A percentile compares a stretch with the other conserved stretches of the same genome.
phyloP scores from a whole-genome alignment of 2,329 filamentous ascomycete species.

The Pezicula carpinea region DNA sequence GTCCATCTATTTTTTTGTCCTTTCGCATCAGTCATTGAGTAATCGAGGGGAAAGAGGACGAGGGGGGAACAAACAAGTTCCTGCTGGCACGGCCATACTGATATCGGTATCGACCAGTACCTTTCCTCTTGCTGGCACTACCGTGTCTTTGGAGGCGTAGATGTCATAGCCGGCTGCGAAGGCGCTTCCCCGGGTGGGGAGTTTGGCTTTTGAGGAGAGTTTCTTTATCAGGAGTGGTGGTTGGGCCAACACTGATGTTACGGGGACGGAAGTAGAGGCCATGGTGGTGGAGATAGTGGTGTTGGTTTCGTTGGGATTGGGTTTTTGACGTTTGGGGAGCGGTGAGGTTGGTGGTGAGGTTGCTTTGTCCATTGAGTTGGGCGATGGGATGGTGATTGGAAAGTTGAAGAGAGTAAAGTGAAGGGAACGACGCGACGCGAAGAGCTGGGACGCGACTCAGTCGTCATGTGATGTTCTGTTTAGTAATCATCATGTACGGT shows the following conservation, averaged over 20 bases:
- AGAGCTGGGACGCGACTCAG: too few relatives aligned
- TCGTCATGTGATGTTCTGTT: too few relatives aligned
- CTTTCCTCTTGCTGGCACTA: constrained; percentile 78
- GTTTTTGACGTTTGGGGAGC: constrained; percentile 26
- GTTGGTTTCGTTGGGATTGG: constrained; percentile 12
- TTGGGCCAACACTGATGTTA: constrained; percentile 12
- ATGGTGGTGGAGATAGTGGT: constrained; percentile 6
- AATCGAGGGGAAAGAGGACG: constrained; percentile 3
- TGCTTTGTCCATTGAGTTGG: constrained; percentile 3
- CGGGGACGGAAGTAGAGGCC: constrained; percentile 10
- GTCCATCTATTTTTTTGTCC: constrained; percentile 58
- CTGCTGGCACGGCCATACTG: constrained; percentile 81
- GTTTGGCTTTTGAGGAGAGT: constrained; percentile 70
- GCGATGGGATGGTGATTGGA: not conserved
- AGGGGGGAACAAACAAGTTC: constrained; percentile 65
- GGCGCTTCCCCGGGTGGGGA: constrained; percentile 83
- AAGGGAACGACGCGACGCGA: too few relatives aligned
- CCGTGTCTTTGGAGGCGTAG: constrained; percentile 71
- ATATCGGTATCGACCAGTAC: constrained; percentile 87
- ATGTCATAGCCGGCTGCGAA: constrained; percentile 93
- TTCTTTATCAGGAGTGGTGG: constrained; percentile 64
- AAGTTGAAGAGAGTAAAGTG: too few relatives aligned
- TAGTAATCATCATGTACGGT: too few relatives aligned
- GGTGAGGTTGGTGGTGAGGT: constrained; percentile 23
- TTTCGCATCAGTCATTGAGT: not conserved